Conservation (phyloP, 768 basidiomycete species). For the Tulasnella sp. region DNA sequence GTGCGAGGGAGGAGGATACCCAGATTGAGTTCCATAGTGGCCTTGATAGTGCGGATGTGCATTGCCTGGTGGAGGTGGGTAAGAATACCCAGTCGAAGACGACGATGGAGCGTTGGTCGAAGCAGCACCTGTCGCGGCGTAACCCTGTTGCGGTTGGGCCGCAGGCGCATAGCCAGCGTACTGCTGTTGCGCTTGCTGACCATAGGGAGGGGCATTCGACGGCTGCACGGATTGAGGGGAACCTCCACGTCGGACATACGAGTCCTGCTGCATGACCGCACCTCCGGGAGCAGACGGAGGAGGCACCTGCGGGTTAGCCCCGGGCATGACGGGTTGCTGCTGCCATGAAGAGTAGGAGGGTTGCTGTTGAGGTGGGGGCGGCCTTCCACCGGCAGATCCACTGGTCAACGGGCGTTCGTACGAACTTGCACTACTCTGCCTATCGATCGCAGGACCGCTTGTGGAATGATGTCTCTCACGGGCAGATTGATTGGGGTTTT, state of each 20-base stretch:
- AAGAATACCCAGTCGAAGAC: background rate
- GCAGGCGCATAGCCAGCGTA: background rate
- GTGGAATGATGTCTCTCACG: slow-evolving; percentile 2
- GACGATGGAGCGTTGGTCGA: background rate
- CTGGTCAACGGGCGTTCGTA: background rate
- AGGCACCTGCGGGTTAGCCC: background rate
- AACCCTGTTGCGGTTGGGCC: slow-evolving; percentile 7
- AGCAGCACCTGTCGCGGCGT: background rate
- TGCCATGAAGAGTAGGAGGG: background rate
- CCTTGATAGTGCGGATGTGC: no score
- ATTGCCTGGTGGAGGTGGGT: slow-evolving; percentile 12
- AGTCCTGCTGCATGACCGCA: background rate
- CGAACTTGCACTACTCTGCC: slow-evolving; percentile 3
- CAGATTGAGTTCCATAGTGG: background rate
- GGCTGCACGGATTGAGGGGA: background rate
- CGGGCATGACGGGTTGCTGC: slow-evolving; percentile 1
- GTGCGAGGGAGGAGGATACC: slow-evolving; percentile 10
- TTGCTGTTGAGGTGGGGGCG: background rate
- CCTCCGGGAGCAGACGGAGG: background rate
- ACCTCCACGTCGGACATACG: background rate
- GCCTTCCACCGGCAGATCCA: background rate
- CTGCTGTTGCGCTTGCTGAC: slow-evolving; percentile 8
- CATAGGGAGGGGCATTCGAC: background rate
- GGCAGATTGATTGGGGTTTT: background rate
- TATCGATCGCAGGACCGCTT: background rate